phyloP scores from a whole-genome alignment of 108 stramenopile species.

The Cyclotella choctawhatcheeana region DNA sequence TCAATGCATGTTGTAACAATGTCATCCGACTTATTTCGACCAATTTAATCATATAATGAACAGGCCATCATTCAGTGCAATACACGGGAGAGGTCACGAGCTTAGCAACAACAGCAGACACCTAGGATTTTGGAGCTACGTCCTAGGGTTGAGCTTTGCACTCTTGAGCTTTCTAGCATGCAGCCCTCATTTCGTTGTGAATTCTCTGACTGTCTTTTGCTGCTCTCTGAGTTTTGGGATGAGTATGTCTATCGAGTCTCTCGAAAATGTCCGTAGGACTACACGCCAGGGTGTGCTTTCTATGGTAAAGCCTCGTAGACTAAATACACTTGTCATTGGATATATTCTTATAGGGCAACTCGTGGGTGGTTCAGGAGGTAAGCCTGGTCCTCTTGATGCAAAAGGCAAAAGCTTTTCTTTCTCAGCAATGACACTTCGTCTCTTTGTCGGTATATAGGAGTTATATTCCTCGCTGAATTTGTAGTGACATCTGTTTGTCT shows the following conservation, averaged over 20 bases:
- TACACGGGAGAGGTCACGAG: constrained; percentile 40
- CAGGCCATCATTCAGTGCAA: constrained; percentile 41
- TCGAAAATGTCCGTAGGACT: constrained; percentile 56
- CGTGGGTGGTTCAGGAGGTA: constrained; percentile 71
- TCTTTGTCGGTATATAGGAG: constrained; percentile 3
- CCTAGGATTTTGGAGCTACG: constrained; percentile 39
- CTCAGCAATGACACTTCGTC: not conserved
- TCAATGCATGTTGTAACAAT: not conserved
- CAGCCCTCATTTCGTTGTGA: constrained; percentile 71
- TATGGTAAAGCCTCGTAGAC: constrained; percentile 47
- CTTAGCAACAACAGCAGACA: constrained; percentile 23
- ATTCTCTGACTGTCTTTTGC: constrained; percentile 63
- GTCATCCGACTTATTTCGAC: too few species aligned
- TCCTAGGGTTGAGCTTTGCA: constrained; percentile 47
- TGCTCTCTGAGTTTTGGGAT: constrained; percentile 46
- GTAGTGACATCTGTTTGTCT: constrained; percentile 67
- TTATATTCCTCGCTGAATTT: constrained; percentile 74
- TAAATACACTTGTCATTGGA: constrained; percentile 53
- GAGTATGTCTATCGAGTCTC: constrained; percentile 66
- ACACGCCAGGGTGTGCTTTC: constrained; percentile 36
- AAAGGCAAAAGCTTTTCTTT: not conserved
- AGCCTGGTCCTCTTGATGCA: not conserved
- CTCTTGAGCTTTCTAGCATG: constrained; percentile 57
- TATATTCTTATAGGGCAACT: constrained; percentile 70
- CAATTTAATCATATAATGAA: too few species aligned